These are phyloP conservation scores for Chlamydomonas eustigma DNA, from an alignment of 139 green algal species.

Conservation along the genomic window DNA sequence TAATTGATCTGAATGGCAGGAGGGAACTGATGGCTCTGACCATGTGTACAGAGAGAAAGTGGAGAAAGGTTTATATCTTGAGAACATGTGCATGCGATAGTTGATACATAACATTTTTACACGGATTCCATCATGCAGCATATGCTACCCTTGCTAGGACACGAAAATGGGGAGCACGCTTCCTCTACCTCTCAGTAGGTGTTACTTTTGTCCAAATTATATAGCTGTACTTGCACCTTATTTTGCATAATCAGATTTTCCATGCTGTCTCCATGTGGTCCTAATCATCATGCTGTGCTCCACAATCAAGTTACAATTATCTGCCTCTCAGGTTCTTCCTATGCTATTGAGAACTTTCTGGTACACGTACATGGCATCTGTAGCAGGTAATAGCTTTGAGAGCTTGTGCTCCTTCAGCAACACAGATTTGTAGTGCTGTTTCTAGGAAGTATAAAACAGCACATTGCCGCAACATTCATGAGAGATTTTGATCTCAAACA, in stretches of 20 bases:
- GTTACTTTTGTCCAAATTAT: no score
- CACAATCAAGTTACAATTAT: no score
- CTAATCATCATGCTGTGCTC: no score
- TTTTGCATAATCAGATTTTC: no score
- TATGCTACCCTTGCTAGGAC: not conserved
- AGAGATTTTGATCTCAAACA: not conserved
- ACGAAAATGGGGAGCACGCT: not conserved
- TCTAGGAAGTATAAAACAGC: not conserved
- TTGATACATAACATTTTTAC: no score
- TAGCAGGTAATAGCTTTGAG: not conserved
- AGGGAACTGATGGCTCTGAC: not conserved
- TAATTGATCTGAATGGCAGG: no score
- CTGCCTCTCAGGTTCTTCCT: not conserved
- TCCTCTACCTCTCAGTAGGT: not conserved
- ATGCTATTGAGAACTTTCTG: not conserved
- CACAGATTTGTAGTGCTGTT: not conserved
- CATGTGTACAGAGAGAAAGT: not conserved
- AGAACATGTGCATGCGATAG: no score
- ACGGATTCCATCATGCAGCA: no score
- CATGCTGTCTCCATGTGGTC: no score
- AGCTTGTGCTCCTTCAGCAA: no score
- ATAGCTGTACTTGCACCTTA: no score
- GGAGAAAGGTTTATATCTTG: slow-evolving; percentile 4
- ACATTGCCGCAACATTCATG: not conserved
- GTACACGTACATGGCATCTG: not conserved